Evolutionary conservation across 2,329 filamentous ascomycete genomes (phyloP), one percentile per base, ranked within the genome.

Genomic region (Aspergillus terreus): DNA sequence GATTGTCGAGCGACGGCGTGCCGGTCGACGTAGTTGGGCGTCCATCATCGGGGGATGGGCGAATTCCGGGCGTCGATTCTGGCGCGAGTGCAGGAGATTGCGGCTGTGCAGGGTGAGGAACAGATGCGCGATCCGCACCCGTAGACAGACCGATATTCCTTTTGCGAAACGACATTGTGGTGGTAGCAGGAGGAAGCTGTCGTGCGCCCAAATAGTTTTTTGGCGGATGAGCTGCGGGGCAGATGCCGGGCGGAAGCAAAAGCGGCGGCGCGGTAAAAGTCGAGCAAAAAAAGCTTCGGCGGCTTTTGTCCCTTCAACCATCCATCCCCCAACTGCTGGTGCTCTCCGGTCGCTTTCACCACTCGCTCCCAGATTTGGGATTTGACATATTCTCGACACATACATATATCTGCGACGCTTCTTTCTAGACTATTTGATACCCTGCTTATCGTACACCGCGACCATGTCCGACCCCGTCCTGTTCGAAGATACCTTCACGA

Each of bases 11-110:
- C 15, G 91, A 95, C 3, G 84, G 80, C 0, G 90, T 92, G 19
- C 94, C 94, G 0, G 94, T 97, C 0, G 94, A 99, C 2, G 88
- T 97, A 6, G 90, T 95, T 35, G 85, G 80, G 44, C 91, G 85
- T 50, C 92, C 92, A 67, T 96, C 92, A 30, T 95, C 76, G 44
- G 92, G 90, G 11, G 94, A 99, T 14, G 92, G 90, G 46, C 92
- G 84, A 19, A 91, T 80, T 15, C 85, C 85, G 41, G 76, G 72
- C 15, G 66, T 64, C 11, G 66, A 52, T 44, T 68, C 63, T 52
- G 62, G 61, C 14, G 53, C 30, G 46, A 73, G 69, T 33, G 53
- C 45, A 44, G 59, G 57, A 49, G 66, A 57, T 44, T 59, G 54
- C 48, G 62, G 55, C 47, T 62, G 63, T 48, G 60, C 46, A 45